phyloP scores from a whole-genome alignment of 306 rosid genomes.

The Lathyrus oleraceus region DNA sequence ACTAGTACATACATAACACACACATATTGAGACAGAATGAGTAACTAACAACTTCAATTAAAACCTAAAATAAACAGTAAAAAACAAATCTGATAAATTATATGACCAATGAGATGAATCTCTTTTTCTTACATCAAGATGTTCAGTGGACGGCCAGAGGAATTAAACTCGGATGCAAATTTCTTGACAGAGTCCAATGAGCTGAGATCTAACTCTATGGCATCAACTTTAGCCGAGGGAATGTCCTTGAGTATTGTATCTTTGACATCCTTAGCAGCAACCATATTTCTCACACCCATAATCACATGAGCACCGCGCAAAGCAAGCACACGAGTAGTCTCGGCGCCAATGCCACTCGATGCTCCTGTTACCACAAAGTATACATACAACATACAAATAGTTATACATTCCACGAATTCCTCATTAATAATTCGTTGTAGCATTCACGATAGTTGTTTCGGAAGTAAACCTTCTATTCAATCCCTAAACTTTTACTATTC shows the following conservation, averaged over 20 bases:
- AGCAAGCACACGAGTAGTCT: conserved; percentile 87
- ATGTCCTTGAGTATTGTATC: conserved; percentile 65
- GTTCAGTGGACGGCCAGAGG: conserved; percentile 74
- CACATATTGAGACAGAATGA: not conserved
- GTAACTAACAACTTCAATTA: not conserved
- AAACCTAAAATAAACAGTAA: conserved; percentile 16
- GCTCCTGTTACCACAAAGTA: conserved; percentile 64
- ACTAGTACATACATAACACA: not conserved
- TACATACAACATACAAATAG: conserved; percentile 26
- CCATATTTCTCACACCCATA: conserved; percentile 79
- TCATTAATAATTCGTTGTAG: conserved; percentile 11
- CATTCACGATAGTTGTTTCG: not conserved
- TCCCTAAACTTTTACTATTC: too few relatives aligned
- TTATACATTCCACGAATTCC: not conserved
- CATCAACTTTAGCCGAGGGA: conserved; percentile 80
- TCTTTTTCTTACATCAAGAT: conserved; percentile 73
- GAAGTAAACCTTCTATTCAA: too few relatives aligned
- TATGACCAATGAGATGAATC: not conserved
- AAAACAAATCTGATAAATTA: conserved; percentile 7
- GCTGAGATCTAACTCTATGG: conserved; percentile 83
- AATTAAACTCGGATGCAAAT: conserved; percentile 68
- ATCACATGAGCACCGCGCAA: conserved; percentile 82
- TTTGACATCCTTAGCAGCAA: conserved; percentile 58
- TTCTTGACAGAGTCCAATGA: conserved; percentile 73
- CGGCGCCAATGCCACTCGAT: conserved; percentile 86